phyloP scores from a whole-genome alignment of 2,329 filamentous ascomycete species.

The Ophiostoma populinum region DNA sequence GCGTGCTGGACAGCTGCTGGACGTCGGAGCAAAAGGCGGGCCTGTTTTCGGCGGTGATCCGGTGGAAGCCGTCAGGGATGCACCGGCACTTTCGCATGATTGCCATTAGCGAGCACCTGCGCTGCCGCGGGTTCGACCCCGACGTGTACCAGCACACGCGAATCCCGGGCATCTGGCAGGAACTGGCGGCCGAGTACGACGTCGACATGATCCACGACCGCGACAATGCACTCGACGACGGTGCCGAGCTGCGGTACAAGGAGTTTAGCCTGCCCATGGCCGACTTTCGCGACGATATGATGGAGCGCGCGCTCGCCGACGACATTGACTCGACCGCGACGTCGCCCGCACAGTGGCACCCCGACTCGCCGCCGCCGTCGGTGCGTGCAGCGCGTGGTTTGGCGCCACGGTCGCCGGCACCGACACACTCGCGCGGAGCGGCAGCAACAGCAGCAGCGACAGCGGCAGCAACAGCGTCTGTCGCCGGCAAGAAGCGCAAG shows the following conservation, averaged over 20 bases:
- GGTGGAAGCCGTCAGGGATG: slow-evolving; percentile 93
- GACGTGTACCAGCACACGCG: slow-evolving; percentile 60
- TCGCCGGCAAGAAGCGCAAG: slow-evolving; percentile 11
- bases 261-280: slow-evolving; percentile 12
- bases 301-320: slow-evolving; percentile 9
- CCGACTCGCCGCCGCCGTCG: slow-evolving; percentile 8
- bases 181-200: slow-evolving; percentile 72
- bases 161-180: slow-evolving; percentile 83
- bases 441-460: background rate
- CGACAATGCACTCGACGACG: slow-evolving; percentile 12
- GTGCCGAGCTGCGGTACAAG: slow-evolving; percentile 11
- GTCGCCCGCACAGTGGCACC: slow-evolving; percentile 12
- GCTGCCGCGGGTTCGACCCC: slow-evolving; percentile 63
- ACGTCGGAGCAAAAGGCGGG: slow-evolving; percentile 90
- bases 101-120: slow-evolving; percentile 62
- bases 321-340: slow-evolving; percentile 7
- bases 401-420: too few species aligned
- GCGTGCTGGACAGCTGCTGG: slow-evolving; percentile 54
- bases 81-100: slow-evolving; percentile 92
- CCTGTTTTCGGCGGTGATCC: slow-evolving; percentile 80
- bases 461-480: slow-evolving; percentile 1
- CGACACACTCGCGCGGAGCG: background rate
- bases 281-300: slow-evolving; percentile 12
- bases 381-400: background rate
- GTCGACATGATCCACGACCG: slow-evolving; percentile 61